Evolutionary conservation across 2,329 filamentous ascomycete genomes (phyloP).

Genomic region (Pseudogymnoascus sp.): DNA sequence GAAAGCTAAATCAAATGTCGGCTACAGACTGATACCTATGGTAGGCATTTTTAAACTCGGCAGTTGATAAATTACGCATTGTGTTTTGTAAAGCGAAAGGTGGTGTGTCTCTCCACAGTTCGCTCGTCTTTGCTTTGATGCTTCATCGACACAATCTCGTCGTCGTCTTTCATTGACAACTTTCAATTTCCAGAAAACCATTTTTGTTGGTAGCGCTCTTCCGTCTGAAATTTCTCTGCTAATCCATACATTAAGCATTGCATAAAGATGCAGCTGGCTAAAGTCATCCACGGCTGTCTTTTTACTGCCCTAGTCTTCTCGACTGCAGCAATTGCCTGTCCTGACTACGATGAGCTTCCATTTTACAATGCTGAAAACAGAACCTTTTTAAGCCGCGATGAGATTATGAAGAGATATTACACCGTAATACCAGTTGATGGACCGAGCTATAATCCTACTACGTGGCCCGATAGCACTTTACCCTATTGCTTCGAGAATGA

Average conservation of each 20-base stretch:
- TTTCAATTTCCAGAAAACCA: neutral
- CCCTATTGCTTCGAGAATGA: conserved; percentile 9
- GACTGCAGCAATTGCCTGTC: neutral
- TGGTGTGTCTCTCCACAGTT: neutral
- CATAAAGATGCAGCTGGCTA: neutral
- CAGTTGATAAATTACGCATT: neutral
- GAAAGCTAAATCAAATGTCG: neutral
- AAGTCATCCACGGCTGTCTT: neutral
- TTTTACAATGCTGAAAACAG: neutral
- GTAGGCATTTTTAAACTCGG: neutral
- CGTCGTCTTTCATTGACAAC: neutral
- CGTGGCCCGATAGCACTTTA: conserved; percentile 2
- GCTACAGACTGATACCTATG: neutral
- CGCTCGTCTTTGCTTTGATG: neutral
- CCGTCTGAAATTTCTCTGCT: neutral
- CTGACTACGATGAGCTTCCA: neutral
- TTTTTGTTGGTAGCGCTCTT: neutral
- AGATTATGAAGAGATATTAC: neutral
- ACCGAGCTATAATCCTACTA: neutral
- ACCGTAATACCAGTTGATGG: neutral
- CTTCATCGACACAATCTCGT: neutral
- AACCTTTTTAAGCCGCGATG: neutral
- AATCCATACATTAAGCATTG: neutral
- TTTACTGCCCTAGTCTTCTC: neutral
- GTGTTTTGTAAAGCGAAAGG: neutral